Base-by-base conservation (phyloP, 2,329 filamentous ascomycete genomes). In the Huntiella abstrusa region DNA sequence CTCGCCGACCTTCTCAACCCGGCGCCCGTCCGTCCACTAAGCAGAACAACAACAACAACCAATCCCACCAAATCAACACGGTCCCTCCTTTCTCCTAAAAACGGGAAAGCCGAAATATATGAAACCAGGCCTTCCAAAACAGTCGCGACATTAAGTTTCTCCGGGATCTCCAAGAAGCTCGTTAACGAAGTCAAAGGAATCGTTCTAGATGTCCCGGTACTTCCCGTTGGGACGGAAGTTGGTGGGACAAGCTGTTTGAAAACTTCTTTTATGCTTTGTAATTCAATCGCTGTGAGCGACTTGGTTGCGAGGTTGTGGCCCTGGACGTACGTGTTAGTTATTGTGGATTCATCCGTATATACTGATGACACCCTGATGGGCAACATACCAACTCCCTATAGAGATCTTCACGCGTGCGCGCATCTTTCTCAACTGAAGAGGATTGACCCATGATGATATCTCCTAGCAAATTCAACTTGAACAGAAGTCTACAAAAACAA, bases 231-330 rank as follows among this genome's bases (percentile, higher is more conserved):
- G 22, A 67, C 64, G 42, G 69, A 72, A 55, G 80, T 68, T 12
- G 69, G 61, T 54, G 84, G 79, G 52, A 80, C 77, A 15, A 85
- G 73, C 48, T 68, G 72, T 49, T 69, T 71, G 63, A 85, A 85
- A 55, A 83, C 79, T 56, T 82, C 75, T 54, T 77, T 78, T 60
- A 83, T 75, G 32, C 73, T 82, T 60, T 81, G 83, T 28, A 83
- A 64, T 59, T 86, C 81, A 47, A 85, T 66, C 1, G 76, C 69
- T 1, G 75, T 75, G 60, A 81, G 84, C 60, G 77, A 82, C 55
- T 76, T 78, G 49, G 75, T 70, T 47, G 75, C 78, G 57, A 85
- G 84, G 53, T 64, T 71, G 47, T 64, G 60, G 52, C 74, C 74
- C 75, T 80, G 49, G 13, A 33, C 19, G 33, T 13, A 33, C 15